Evolutionary conservation across 2,329 filamentous ascomycete species (phyloP), one percentile per base, ranked within the genome.

Genomic region (Trichocomaceae sp.): DNA sequence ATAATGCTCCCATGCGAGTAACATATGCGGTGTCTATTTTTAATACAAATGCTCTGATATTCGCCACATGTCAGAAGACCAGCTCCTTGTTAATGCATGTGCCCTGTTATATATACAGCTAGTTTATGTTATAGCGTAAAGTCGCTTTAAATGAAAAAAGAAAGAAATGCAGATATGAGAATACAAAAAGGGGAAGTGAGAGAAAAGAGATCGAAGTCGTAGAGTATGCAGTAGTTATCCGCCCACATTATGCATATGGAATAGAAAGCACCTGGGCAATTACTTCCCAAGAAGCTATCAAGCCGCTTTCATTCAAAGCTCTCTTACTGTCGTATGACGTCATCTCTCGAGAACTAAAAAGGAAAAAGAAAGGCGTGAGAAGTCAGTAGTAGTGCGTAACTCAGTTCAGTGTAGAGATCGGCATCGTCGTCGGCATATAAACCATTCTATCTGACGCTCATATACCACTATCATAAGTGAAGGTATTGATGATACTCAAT

Each of bases 81-180:
- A 53, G 51, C 51, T 53, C 47, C 51, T 39, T 20, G 15, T 52
- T 33, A 19, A 46, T 17, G 29, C 26, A 44, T 17, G 29, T 53
- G 44, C 44, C 44, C 37, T 45, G 37, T 47, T 53, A 53, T 53
- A 35, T 53, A 46, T 53, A 53, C 51, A 53, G 31, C 39, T 39
- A n/a, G n/a, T n/a, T n/a, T n/a, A n/a, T n/a, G n/a, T n/a, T n/a
- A 17, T 15, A 22, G 33, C 17, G 31, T 39, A 9, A 20, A 42
- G 22, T 42, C 39, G 39, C 39, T 42, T 13, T 5, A 39, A 42
- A 42, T 2, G n/a, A n/a, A 10, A 42, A 42, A 42, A 22, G 7
- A 42, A 29, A 10, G 7, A 17, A 42, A 42, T 1, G 39, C 19
- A 20, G 19, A 17, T 12, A 22, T 20, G 19, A 9, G 22, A 42